Conservation (phyloP, 495 filamentous ascomycete genomes). For the Polyplosphaeria fusca region DNA sequence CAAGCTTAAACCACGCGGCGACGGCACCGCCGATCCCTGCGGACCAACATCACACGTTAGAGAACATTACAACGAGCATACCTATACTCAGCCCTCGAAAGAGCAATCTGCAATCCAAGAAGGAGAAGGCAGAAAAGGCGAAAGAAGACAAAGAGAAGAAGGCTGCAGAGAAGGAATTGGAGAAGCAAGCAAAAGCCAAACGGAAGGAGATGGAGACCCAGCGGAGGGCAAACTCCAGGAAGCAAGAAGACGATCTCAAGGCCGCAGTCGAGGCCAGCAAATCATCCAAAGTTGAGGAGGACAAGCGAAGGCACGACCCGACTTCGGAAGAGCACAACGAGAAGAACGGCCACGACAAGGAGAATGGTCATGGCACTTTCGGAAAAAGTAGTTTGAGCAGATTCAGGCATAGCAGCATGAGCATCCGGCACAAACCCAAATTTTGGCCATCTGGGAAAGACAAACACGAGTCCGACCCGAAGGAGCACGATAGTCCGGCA, state of each 20-base stretch:
- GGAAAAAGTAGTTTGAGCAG: conserved; percentile 48
- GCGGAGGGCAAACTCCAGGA: conserved; percentile 50
- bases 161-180: conserved; percentile 49
- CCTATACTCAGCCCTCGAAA: conserved; percentile 37
- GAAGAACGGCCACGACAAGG: conserved; percentile 19
- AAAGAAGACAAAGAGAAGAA: conserved; percentile 38
- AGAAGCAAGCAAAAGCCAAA: conserved; percentile 62
- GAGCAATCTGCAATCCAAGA: conserved; percentile 49
- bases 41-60: conserved; percentile 29
- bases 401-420: conserved; percentile 58
- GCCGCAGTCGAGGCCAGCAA: conserved; percentile 59
- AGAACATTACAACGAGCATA: conserved; percentile 28
- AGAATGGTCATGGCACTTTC: conserved; percentile 32
- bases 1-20: conserved; percentile 55
- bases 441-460: conserved; percentile 41
- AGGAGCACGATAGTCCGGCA: background rate
- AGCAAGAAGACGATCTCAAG: conserved; percentile 58
- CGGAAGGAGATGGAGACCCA: conserved; percentile 59
- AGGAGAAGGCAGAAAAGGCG: conserved; percentile 50
- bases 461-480: conserved; percentile 6
- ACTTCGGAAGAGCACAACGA: background rate
- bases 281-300: conserved; percentile 49
- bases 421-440: conserved; percentile 50
- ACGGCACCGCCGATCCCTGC: conserved; percentile 54
- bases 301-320: conserved; percentile 22